A percentile compares a stretch with the other conserved stretches of the same genome.
Evolutionary conservation across 1,284 basidiomycete genomes (phyloP).

Genomic region (Pseudozyma sp.): DNA sequence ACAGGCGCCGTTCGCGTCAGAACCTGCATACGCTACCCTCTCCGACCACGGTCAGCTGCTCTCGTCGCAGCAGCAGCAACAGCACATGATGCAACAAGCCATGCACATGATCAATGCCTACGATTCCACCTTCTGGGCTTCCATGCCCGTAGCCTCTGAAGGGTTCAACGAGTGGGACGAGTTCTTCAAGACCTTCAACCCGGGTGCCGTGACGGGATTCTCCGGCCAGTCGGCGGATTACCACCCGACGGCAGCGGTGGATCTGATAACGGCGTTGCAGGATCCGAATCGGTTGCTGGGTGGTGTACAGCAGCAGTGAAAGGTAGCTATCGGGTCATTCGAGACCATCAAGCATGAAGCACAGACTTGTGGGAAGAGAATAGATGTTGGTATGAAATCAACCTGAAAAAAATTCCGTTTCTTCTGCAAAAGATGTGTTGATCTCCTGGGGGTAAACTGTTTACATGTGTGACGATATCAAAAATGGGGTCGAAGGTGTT

Average conservation of each 20-base stretch:
- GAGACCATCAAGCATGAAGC: conserved; percentile 6
- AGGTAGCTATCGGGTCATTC: too few species aligned
- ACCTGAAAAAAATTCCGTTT: not conserved
- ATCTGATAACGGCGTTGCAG: conserved; percentile 44
- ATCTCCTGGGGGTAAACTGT: conserved; percentile 5
- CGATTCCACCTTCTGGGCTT: conserved; percentile 38
- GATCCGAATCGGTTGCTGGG: conserved; percentile 42
- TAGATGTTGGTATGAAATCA: not conserved
- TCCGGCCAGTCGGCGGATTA: conserved; percentile 18
- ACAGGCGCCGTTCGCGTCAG: not conserved
- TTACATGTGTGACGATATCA: not conserved
- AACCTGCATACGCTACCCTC: not conserved
- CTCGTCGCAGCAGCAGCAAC: conserved; percentile 4
- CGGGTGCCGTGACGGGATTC: conserved; percentile 4
- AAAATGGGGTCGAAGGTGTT: too few species aligned
- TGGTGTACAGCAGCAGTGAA: conserved; percentile 7
- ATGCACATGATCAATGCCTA: conserved; percentile 33
- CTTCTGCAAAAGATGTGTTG: conserved; percentile 1
- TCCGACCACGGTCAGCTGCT: conserved; percentile 7
- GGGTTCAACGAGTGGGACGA: conserved; percentile 41
- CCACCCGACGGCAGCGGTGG: conserved; percentile 33
- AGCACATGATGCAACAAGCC: conserved; percentile 14
- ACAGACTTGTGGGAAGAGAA: not conserved
- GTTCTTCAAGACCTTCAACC: conserved; percentile 36
- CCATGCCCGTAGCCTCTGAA: conserved; percentile 45